Percentiles rank a stretch among this genome's conserved stretches.
Evolutionary conservation across 805 yeast genomes (phyloP).

Genomic region (Saccharomycopsis babjevae): DNA sequence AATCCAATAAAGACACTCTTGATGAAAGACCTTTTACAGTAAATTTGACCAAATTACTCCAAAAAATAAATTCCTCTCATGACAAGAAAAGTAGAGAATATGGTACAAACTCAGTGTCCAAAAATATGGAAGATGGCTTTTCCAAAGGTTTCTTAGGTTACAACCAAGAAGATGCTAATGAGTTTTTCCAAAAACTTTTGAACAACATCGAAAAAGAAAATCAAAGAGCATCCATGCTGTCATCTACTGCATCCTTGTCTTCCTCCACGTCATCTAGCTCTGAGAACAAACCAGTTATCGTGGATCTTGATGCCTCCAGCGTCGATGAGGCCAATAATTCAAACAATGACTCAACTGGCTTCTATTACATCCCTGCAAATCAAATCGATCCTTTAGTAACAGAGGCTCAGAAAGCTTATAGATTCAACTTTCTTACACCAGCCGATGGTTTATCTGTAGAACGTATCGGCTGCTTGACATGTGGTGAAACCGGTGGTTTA

Average conservation of each 20-base stretch:
- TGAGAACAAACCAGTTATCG: conserved; percentile 19
- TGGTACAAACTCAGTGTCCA: conserved; percentile 49
- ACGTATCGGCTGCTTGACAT: conserved; percentile 78
- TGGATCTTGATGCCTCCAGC: conserved; percentile 20
- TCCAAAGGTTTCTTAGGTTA: conserved; percentile 71
- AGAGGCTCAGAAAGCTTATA: conserved; percentile 36
- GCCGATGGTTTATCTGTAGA: conserved; percentile 86
- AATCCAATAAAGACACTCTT: not conserved
- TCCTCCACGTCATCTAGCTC: conserved; percentile 6
- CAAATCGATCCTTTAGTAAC: conserved; percentile 56
- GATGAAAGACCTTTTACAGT: conserved; percentile 3
- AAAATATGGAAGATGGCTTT: conserved; percentile 68
- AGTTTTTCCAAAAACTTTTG: conserved; percentile 76
- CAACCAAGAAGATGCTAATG: conserved; percentile 95
- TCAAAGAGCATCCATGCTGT: conserved; percentile 24
- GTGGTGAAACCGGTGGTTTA: conserved; percentile 93
- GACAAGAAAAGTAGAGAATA: conserved; percentile 47
- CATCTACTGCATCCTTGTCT: not conserved
- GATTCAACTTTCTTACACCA: conserved; percentile 65
- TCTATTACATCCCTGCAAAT: conserved; percentile 57
- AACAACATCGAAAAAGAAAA: conserved; percentile 53
- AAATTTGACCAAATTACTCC: conserved; percentile 37
- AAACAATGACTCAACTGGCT: conserved; percentile 38
- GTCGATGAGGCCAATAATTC: conserved; percentile 20
- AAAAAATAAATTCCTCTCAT: conserved; percentile 44